These are phyloP conservation scores for Trichophyton mentagrophytes DNA, from an alignment of 2,329 filamentous ascomycete genomes.

Conservation along the genomic window DNA sequence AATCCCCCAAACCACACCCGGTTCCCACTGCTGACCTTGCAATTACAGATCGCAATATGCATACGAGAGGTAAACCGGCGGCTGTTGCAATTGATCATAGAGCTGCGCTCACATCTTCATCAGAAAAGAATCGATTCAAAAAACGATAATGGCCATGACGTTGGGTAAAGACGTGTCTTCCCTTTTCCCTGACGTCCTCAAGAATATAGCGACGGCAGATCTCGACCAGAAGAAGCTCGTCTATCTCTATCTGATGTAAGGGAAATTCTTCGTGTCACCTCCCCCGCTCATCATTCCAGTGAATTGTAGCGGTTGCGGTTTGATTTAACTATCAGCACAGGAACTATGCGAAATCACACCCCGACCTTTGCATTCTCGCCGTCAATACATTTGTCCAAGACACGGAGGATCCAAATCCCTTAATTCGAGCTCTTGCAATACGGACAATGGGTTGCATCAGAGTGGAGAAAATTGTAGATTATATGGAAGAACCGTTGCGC, in stretches of 20 bases:
- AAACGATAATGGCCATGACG: conserved; percentile 99
- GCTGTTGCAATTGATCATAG: conserved; percentile 1
- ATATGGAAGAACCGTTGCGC: conserved; percentile 94
- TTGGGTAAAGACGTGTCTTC: conserved; percentile 96
- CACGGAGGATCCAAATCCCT: conserved; percentile 92
- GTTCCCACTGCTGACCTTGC: not conserved
- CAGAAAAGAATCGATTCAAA: conserved; percentile 95
- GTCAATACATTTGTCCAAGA: conserved; percentile 99
- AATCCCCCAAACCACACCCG: not conserved
- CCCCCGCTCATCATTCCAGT: not conserved
- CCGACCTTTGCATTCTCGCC: conserved; percentile 93
- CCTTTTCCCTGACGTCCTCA: conserved; percentile 91
- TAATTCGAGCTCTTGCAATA: conserved; percentile 88
- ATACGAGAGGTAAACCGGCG: conserved; percentile 57
- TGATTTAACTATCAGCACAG: conserved; percentile 34
- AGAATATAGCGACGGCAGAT: conserved; percentile 93
- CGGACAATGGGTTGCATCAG: conserved; percentile 97
- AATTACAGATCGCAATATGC: conserved; percentile 78
- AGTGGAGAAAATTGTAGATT: conserved; percentile 99
- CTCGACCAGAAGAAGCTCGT: conserved; percentile 99
- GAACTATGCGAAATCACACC: conserved; percentile 99
- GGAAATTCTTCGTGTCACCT: not conserved
- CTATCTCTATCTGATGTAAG: conserved; percentile 91
- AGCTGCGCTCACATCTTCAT: conserved; percentile 19
- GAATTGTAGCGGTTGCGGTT: conserved; percentile 7